These are phyloP conservation scores for Cornus florida DNA, from an alignment of 148 eudicot genomes.

Conservation along the genomic window DNA sequence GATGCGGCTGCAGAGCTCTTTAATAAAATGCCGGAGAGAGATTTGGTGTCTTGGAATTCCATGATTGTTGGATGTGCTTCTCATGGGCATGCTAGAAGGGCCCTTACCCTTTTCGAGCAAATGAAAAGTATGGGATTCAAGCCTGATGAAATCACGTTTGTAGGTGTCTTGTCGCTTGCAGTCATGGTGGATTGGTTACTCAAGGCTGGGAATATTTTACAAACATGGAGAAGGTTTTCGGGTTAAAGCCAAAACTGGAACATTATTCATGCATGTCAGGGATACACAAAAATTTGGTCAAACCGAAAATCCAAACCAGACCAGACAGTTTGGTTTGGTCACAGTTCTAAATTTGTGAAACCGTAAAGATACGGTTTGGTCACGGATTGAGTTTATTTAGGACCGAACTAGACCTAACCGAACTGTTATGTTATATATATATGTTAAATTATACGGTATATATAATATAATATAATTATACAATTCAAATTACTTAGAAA, in stretches of 20 bases:
- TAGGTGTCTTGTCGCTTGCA: slow-evolving; percentile 67
- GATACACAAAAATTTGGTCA: too few species aligned
- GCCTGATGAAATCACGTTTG: slow-evolving; percentile 58
- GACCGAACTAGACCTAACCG: too few species aligned
- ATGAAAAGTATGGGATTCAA: slow-evolving; percentile 37
- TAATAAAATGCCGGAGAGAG: slow-evolving; percentile 43
- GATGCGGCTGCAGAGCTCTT: slow-evolving; percentile 53
- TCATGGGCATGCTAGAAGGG: slow-evolving; percentile 58
- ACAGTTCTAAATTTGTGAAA: too few species aligned
- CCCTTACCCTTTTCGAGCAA: slow-evolving; percentile 46
- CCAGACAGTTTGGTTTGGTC: too few species aligned
- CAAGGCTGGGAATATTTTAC: slow-evolving; percentile 42
- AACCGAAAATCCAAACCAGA: too few species aligned
- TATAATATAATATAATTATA: too few species aligned
- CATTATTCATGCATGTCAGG: slow-evolving; percentile 73
- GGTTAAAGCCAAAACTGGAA: slow-evolving; percentile 45
- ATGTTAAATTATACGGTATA: too few species aligned
- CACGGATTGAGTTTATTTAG: too few species aligned
- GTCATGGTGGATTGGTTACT: slow-evolving; percentile 58
- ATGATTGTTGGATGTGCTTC: slow-evolving; percentile 62
- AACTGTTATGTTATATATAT: too few species aligned
- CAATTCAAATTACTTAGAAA: too few species aligned
- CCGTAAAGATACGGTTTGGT: too few species aligned
- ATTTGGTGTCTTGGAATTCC: slow-evolving; percentile 60
- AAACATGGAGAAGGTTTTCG: slow-evolving; percentile 37